Conservation (phyloP, 768 basidiomycete genomes). For the Paxillus rubicundulus region DNA sequence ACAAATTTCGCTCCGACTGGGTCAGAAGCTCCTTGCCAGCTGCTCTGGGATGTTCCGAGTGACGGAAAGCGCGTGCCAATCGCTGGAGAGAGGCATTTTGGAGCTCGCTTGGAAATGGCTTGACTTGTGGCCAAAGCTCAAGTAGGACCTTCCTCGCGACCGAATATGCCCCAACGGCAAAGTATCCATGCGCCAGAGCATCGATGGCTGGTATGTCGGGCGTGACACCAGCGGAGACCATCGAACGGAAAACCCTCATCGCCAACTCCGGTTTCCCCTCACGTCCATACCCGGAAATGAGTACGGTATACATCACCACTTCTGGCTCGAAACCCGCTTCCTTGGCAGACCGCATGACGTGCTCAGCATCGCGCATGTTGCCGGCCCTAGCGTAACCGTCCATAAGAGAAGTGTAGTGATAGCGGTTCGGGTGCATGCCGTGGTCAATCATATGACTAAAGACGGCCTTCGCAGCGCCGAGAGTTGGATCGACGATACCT, state of each 20-base stretch:
- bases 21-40: slow-evolving; percentile 24
- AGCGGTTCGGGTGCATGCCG: slow-evolving; percentile 68
- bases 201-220: slow-evolving; percentile 75
- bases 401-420: slow-evolving; percentile 76
- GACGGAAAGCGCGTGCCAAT: slow-evolving; percentile 47
- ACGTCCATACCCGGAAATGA: slow-evolving; percentile 71
- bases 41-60: slow-evolving; percentile 12
- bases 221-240: slow-evolving; percentile 57
- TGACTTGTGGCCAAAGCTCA: slow-evolving; percentile 61
- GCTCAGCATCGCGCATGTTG: slow-evolving; percentile 55
- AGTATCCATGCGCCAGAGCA: slow-evolving; percentile 67
- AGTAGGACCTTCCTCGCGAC: slow-evolving; percentile 54
- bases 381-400: slow-evolving; percentile 64
- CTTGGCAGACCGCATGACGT: slow-evolving; percentile 51
- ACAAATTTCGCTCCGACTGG: slow-evolving; percentile 32
- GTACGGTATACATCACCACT: slow-evolving; percentile 71
- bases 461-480: slow-evolving; percentile 48
- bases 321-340: slow-evolving; percentile 54
- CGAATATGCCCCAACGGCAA: slow-evolving; percentile 49
- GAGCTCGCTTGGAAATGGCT: slow-evolving; percentile 56
- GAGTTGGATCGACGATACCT: slow-evolving; percentile 49
- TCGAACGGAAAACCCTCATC: slow-evolving; percentile 53
- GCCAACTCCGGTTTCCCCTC: slow-evolving; percentile 54
- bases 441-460: slow-evolving; percentile 60
- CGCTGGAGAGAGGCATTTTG: slow-evolving; percentile 41